A percentile compares a stretch with the other conserved stretches of the same genome.
phyloP scores from a whole-genome alignment of 345 rosid genomes.

The Lagerstroemia speciosa region DNA sequence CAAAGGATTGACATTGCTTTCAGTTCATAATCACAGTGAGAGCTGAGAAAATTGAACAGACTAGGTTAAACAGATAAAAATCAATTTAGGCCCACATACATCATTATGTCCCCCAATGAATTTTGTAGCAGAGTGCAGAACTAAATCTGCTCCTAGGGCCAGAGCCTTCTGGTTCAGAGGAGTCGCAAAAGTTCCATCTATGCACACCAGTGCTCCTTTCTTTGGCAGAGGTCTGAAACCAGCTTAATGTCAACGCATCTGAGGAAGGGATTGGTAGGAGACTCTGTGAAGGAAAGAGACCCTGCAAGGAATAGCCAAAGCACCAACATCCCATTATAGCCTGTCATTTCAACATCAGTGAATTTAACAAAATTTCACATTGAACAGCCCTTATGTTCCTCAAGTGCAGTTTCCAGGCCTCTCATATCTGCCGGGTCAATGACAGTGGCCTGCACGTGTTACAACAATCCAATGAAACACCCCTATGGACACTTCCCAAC shows the following conservation, averaged over 20 bases:
- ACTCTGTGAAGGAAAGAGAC: constrained; percentile 84
- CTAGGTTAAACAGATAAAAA: not conserved
- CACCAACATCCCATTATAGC: not conserved
- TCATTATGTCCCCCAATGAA: constrained; percentile 95
- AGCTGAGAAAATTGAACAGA: constrained; percentile 1
- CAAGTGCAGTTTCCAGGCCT: constrained; percentile 68
- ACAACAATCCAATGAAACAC: constrained; percentile 1
- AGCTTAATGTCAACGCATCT: constrained; percentile 88
- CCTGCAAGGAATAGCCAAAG: constrained; percentile 33
- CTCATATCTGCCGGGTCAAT: constrained; percentile 90
- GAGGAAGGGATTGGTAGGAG: constrained; percentile 93
- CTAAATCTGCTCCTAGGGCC: constrained; percentile 92
- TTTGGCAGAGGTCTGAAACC: constrained; percentile 82
- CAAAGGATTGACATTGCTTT: constrained; percentile 2
- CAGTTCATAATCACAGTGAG: not conserved
- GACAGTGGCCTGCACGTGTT: constrained; percentile 66
- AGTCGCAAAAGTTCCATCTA: constrained; percentile 98
- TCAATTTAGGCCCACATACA: constrained; percentile 36
- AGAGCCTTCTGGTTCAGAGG: constrained; percentile 95
- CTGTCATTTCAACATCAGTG: not conserved
- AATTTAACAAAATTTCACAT: not conserved
- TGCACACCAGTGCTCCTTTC: constrained; percentile 81
- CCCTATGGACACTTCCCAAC: not conserved
- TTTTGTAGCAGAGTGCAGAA: constrained; percentile 85
- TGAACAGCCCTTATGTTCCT: constrained; percentile 53